Evolutionary conservation across 176 grass and related monocot genomes (phyloP).

Genomic region (Oryza longistaminata): DNA sequence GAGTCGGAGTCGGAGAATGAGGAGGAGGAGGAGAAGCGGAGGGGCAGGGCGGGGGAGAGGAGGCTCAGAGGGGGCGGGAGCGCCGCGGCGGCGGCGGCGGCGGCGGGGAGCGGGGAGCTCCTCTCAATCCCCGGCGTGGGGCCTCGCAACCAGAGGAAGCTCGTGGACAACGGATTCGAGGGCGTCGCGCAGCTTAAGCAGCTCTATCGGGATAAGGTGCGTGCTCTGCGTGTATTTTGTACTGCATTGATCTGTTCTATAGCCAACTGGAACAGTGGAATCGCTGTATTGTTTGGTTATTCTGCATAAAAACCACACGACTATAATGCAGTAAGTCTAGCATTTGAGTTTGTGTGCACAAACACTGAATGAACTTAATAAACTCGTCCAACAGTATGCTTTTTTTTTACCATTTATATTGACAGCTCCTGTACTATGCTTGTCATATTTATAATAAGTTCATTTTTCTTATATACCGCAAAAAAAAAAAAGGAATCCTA

Average conservation of each 20-base stretch:
- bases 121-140: constrained; percentile 81
- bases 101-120: constrained; percentile 57
- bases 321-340: background rate
- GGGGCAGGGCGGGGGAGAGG: constrained; percentile 40
- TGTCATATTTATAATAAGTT: background rate
- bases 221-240: background rate
- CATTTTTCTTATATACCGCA: background rate
- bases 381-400: background rate
- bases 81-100: constrained; percentile 38
- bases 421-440: background rate
- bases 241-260: background rate
- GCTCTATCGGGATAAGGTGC: constrained; percentile 90
- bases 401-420: background rate
- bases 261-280: background rate
- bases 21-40: constrained; percentile 41
- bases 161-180: constrained; percentile 92
- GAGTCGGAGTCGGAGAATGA: background rate
- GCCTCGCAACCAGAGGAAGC: constrained; percentile 86
- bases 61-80: constrained; percentile 50
- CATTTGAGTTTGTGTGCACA: background rate
- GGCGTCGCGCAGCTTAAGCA: constrained; percentile 92
- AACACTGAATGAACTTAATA: background rate
- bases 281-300: background rate
- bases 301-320: background rate
- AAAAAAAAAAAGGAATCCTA: background rate